Evolutionary conservation across 257 asterid genomes (phyloP).

Genomic region (Solanum appendiculatum): DNA sequence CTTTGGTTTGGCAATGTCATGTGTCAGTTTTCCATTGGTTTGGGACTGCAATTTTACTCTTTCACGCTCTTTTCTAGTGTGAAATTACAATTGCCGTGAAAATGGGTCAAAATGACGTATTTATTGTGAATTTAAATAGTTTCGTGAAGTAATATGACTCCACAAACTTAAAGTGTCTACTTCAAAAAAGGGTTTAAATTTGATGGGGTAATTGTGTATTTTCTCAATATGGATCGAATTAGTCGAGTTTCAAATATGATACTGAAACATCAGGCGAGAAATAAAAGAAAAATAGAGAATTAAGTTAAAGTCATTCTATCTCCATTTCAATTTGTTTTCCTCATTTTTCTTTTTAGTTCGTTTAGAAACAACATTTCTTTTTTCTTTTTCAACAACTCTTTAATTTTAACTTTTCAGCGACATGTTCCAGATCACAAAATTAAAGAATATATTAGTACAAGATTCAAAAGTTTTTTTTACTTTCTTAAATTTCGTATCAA

Average conservation of each 20-base stretch:
- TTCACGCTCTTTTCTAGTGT: too few relatives aligned
- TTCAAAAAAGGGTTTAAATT: too few relatives aligned
- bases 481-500: background rate
- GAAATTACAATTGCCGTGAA: too few relatives aligned
- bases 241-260: background rate
- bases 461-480: background rate
- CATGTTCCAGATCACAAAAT: background rate
- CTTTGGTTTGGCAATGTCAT: too few relatives aligned
- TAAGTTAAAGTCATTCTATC: background rate
- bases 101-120: too few relatives aligned
- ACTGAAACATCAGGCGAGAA: background rate
- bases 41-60: too few relatives aligned
- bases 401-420: background rate
- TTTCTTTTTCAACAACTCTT: background rate
- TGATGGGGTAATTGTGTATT: too few relatives aligned
- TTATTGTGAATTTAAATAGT: too few relatives aligned
- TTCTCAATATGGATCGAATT: background rate
- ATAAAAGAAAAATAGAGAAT: background rate
- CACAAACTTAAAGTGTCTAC: too few relatives aligned
- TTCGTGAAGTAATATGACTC: too few relatives aligned
- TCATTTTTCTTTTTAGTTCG: background rate
- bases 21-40: too few relatives aligned
- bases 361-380: too few relatives aligned
- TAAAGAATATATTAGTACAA: background rate
- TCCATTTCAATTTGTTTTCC: background rate